A percentile compares a stretch with the other conserved stretches of the same genome.
Conservation (phyloP, 1,139 yeast genomes). For the Waltiozyma sp. region DNA sequence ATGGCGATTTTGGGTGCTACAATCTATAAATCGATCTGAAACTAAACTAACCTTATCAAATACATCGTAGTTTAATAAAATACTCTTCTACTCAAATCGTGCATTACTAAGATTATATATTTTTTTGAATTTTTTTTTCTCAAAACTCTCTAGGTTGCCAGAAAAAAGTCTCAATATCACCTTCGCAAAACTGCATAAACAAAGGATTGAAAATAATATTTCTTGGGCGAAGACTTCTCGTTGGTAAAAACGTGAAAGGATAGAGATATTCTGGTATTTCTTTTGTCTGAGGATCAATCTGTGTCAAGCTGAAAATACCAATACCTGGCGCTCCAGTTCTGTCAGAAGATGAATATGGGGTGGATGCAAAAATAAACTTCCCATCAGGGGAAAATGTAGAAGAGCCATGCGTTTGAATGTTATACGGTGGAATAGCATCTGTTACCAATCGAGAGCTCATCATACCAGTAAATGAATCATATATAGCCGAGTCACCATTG, state of each 20-base stretch:
- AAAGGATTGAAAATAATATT: conserved; percentile 71
- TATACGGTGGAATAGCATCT: conserved; percentile 30
- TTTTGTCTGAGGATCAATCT: conserved; percentile 2
- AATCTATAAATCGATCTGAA: too few species aligned
- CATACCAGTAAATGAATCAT: conserved; percentile 66
- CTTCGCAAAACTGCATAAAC: conserved; percentile 67
- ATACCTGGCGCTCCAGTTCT: conserved; percentile 18
- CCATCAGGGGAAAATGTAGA: conserved; percentile 79
- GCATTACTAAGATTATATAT: too few species aligned
- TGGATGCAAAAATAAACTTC: conserved; percentile 53
- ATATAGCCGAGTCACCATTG: conserved; percentile 39
- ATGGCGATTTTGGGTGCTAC: too few species aligned
- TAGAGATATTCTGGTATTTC: conserved; percentile 1
- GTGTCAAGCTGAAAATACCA: conserved; percentile 44
- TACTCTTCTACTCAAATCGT: too few species aligned
- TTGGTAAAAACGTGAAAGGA: conserved; percentile 10
- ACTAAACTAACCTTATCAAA: too few species aligned
- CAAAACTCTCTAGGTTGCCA: conserved; percentile 14
- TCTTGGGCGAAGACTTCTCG: conserved; percentile 35
- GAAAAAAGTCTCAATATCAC: conserved; percentile 33
- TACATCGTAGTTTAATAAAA: too few species aligned
- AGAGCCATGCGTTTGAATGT: conserved; percentile 48
- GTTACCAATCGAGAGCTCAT: conserved; percentile 26
- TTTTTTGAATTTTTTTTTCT: too few species aligned
- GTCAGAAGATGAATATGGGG: conserved; percentile 20